These are phyloP conservation scores for Talaromyces thailandensis DNA, from an alignment of 495 filamentous ascomycete species.

Conservation along the genomic window DNA sequence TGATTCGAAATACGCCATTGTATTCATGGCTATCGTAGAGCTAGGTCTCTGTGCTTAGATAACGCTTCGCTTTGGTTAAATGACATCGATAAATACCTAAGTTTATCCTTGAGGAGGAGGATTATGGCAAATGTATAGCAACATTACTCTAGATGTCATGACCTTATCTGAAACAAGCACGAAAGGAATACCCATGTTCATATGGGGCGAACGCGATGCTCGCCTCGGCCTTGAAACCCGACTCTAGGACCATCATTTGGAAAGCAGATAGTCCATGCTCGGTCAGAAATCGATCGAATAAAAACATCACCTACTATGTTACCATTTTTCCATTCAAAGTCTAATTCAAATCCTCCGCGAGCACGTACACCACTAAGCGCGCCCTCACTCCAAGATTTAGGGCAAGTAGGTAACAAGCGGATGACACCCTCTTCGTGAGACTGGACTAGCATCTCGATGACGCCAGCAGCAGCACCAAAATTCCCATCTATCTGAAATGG, in stretches of 20 bases:
- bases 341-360: constrained; percentile 31
- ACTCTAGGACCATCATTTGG: constrained; percentile 12
- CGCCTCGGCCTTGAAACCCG: constrained; percentile 8
- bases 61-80: not conserved
- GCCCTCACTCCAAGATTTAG: constrained; percentile 24
- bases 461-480: constrained; percentile 38
- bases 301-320: constrained; percentile 12
- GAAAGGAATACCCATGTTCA: not conserved
- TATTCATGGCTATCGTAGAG: not conserved
- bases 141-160: not conserved
- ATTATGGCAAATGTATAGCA: not conserved
- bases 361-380: constrained; percentile 28
- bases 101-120: not conserved
- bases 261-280: constrained; percentile 12
- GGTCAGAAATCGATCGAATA: constrained; percentile 11
- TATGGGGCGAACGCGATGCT: not conserved
- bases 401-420: constrained; percentile 35
- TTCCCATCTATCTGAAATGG: constrained; percentile 47
- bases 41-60: not conserved
- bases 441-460: constrained; percentile 44
- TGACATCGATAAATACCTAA: not conserved
- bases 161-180: not conserved
- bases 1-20: not conserved
- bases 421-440: constrained; percentile 34
- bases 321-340: constrained; percentile 25